Base-by-base conservation (phyloP, 139 green algal species). In the Micractinium sp. region DNA sequence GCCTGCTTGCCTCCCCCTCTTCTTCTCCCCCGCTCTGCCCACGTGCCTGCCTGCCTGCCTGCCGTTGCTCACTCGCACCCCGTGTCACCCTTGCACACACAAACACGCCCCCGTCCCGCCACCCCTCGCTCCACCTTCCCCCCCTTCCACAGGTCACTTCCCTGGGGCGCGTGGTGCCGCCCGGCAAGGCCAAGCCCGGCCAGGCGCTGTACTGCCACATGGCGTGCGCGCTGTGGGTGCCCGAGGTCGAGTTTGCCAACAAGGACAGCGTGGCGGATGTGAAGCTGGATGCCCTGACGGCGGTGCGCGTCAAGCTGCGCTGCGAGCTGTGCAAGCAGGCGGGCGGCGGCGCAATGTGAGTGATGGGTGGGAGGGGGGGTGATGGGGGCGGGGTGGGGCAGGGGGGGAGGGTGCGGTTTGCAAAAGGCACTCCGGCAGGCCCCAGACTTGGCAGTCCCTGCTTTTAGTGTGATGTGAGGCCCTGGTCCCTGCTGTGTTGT, bases 301-400 rank as follows among this genome's bases (percentile, higher is more conserved):
- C n/a, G 31, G 79, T 89, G n/a, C 75, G 91, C 15, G 79, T 87
- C 25, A 66, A 80, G 47, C 88, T 93, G n/a, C 74, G 35, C 0
- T 93, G 91, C 83, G 76, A 74, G 60, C 77, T 93, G 36, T 93
- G 91, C 89, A 91, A 93, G 41, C 91, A 93, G 82, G 81, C 71
- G 66, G 91, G 91, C n/a, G 91, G 91, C 35, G 81, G 79, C 41
- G 85, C 87, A 23, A 85, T 93, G 89, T 93, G 82, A 93, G 90
- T 77, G 83, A 27, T 66, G 63, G 0, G 31, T 85, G 29, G 47
- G 53, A 60, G 16, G 16, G 27, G 35, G 35, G 33, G 19, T 22
- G 41, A 25, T 12, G 1, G 74, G 15, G 39, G 74, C 74, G 18
- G 74, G 33, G 74, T 36, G 14, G 73, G 0, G 31, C 29, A 66